phyloP scores from a whole-genome alignment of 495 filamentous ascomycete genomes.

The Neurospora sublineolata region DNA sequence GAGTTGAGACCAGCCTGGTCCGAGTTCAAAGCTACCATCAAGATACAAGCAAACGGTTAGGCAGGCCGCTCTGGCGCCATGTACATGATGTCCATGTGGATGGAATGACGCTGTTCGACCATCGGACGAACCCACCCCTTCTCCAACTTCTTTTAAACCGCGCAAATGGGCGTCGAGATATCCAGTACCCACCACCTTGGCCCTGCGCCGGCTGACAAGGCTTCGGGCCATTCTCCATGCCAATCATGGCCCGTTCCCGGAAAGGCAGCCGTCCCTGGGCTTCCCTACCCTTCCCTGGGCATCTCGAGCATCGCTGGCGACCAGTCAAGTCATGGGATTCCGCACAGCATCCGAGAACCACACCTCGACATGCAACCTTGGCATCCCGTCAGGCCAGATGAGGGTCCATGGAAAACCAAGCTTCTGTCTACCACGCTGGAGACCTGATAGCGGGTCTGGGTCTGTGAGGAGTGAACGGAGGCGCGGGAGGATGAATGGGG shows the following conservation, averaged over 20 bases:
- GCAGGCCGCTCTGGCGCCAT: not conserved
- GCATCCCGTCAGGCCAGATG: conserved; percentile 5
- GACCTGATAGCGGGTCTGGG: conserved; percentile 20
- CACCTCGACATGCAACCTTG: conserved; percentile 8
- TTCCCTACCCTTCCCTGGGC: not conserved
- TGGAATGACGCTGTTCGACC: conserved; percentile 4
- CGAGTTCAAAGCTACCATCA: not conserved
- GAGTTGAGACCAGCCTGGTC: not conserved
- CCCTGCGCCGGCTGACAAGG: conserved; percentile 2
- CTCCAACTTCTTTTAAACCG: conserved; percentile 18
- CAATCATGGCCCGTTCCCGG: conserved; percentile 12
- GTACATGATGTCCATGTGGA: not conserved
- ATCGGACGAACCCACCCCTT: conserved; percentile 13
- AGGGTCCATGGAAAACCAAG: conserved; percentile 3
- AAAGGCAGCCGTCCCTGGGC: conserved; percentile 7
- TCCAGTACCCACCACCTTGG: conserved; percentile 13
- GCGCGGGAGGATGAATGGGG: not conserved
- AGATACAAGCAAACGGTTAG: not conserved
- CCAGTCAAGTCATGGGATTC: conserved; percentile 6
- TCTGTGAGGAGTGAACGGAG: conserved; percentile 7
- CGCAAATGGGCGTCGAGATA: conserved; percentile 17
- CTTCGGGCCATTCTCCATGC: conserved; percentile 15
- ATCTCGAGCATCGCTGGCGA: conserved; percentile 8
- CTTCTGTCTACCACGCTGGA: conserved; percentile 6
- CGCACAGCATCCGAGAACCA: conserved; percentile 8